Evolutionary conservation across 2,329 filamentous ascomycete species (phyloP), one percentile per base, ranked within the genome.

Genomic region (Sarocladiaceae sp.): DNA sequence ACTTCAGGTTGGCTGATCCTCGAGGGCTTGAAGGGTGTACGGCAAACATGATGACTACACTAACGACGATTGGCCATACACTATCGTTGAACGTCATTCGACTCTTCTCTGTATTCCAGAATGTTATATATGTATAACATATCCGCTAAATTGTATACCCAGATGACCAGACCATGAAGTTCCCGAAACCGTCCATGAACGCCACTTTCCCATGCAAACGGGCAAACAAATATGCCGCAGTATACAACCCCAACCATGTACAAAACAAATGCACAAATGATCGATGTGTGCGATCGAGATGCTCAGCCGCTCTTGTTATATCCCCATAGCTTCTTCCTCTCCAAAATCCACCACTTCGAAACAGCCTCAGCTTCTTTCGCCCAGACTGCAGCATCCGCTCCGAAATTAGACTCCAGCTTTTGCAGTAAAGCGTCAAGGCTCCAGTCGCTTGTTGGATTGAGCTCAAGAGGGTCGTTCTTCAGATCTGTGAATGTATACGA

Each of bases 1-100:
- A 46, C 61, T 26, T 58, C 59, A 18, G 58, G 59, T n/a, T 66
- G 64, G 64, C 55, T 66, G 12, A 52, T 65, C 8, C 42, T 58
- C 18, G 62, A 60, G 51, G 63, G 63, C 2, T 26, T 65, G 11
- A 35, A 28, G 3, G 46, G 39, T 12, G 55, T 57, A 8, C 26
- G n/a, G n/a, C n/a, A n/a, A n/a, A n/a, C n/a, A n/a, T n/a, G n/a
- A n/a, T n/a, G n/a, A n/a, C n/a, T n/a, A n/a, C n/a, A n/a, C n/a
- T n/a, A n/a, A n/a, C n/a, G n/a, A n/a, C n/a, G n/a, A n/a, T n/a
- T n/a, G n/a, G n/a, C n/a, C n/a, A n/a, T n/a, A n/a, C n/a, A n/a
- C n/a, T n/a, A n/a, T n/a, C n/a, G n/a, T n/a, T n/a, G n/a, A n/a
- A n/a, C n/a, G n/a, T n/a, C n/a, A n/a, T n/a, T n/a, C n/a, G n/a